These are phyloP conservation scores for Crepidotus variabilis DNA, from an alignment of 768 basidiomycete genomes.

Conservation along the genomic window DNA sequence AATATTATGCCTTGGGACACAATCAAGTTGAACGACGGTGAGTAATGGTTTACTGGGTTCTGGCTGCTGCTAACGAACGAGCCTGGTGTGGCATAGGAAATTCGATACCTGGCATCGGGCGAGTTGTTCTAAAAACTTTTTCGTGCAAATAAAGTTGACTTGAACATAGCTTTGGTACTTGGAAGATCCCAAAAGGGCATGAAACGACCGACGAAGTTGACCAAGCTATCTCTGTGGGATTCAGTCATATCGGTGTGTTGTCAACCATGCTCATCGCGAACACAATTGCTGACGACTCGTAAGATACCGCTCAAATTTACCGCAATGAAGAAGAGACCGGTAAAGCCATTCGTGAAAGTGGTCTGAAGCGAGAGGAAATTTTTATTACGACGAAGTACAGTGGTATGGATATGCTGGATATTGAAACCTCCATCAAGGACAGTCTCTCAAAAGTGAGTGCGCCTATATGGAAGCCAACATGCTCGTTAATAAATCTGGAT, in stretches of 20 bases:
- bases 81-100: conserved; percentile 28
- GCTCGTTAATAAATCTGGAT: conserved; percentile 29
- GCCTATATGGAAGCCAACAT: conserved; percentile 17
- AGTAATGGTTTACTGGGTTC: background rate
- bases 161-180: conserved; percentile 50
- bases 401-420: background rate
- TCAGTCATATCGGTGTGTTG: conserved; percentile 52
- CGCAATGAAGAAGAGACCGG: conserved; percentile 41
- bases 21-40: conserved; percentile 61
- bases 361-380: conserved; percentile 32
- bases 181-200: conserved; percentile 59
- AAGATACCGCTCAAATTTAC: conserved; percentile 49
- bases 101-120: conserved; percentile 47
- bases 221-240: conserved; percentile 59
- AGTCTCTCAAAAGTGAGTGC: background rate
- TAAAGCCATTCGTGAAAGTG: conserved; percentile 29
- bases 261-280: background rate
- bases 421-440: background rate
- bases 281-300: background rate
- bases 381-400: conserved; percentile 46
- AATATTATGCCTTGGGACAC: conserved; percentile 54
- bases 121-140: conserved; percentile 1
- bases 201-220: conserved; percentile 50
- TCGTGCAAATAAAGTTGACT: background rate
- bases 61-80: background rate